These are phyloP conservation scores for Arabidopsis hybrid DNA, from an alignment of 441 rosid species.

Conservation along the genomic window DNA sequence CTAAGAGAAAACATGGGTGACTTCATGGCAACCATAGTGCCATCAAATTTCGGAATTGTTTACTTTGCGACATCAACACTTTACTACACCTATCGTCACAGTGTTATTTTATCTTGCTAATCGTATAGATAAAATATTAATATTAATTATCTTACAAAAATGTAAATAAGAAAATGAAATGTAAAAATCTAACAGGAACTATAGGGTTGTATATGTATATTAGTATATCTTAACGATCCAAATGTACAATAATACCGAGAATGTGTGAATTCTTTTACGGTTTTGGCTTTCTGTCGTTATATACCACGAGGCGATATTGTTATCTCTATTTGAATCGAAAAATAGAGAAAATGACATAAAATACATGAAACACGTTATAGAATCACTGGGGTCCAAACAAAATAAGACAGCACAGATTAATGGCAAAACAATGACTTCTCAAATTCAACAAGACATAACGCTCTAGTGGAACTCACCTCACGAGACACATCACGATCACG, in stretches of 20 bases:
- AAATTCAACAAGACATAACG: conserved; percentile 1
- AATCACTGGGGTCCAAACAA: not conserved
- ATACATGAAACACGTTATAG: not conserved
- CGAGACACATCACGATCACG: conserved; percentile 5
- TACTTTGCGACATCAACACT: too few species aligned
- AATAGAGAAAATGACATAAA: not conserved
- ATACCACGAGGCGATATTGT: not conserved
- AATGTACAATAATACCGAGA: not conserved
- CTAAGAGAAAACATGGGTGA: too few species aligned
- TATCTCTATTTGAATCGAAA: not conserved
- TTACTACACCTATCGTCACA: too few species aligned
- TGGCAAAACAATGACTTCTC: not conserved
- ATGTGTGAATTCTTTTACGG: not conserved
- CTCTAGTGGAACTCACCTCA: not conserved
- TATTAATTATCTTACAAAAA: too few species aligned
- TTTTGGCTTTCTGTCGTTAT: not conserved
- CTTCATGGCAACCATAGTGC: too few species aligned
- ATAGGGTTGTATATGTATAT: not conserved
- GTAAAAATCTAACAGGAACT: not conserved
- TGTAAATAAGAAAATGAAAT: not conserved
- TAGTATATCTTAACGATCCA: not conserved
- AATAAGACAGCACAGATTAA: not conserved
- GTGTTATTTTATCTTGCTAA: too few species aligned
- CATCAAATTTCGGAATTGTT: too few species aligned
- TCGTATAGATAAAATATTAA: too few species aligned